Percentiles rank a stretch among this genome's conserved stretches.
Conservation (phyloP, 2,329 filamentous ascomycete genomes). For the Penicillium sp. region DNA sequence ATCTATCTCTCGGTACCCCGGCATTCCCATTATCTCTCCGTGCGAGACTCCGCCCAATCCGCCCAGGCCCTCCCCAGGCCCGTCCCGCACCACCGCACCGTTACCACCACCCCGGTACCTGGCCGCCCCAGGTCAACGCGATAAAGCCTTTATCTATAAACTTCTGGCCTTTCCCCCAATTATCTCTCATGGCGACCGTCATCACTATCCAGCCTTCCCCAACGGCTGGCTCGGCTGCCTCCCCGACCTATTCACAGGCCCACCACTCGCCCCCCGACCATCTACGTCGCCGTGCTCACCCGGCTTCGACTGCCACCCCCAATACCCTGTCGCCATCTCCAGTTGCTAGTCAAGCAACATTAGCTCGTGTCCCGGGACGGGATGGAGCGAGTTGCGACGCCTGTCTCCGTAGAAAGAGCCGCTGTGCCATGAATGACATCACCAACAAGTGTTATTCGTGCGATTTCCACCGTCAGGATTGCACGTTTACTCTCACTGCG, state of each 20-base stretch:
- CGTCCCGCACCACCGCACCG: neutral
- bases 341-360: conserved; percentile 26
- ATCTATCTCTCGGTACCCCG: conserved; percentile 17
- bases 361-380: conserved; percentile 37
- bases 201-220: conserved; percentile 47
- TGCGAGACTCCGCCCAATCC: neutral
- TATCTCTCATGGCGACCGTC: conserved; percentile 42
- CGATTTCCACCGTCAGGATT: conserved; percentile 50
- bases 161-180: neutral
- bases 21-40: conserved; percentile 2
- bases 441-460: conserved; percentile 51
- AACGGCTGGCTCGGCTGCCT: conserved; percentile 32
- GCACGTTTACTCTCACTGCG: conserved; percentile 44
- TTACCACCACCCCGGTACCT: neutral
- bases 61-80: neutral
- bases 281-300: conserved; percentile 31
- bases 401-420: conserved; percentile 48
- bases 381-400: conserved; percentile 49
- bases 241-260: conserved; percentile 32
- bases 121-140: neutral
- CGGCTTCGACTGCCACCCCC: conserved; percentile 28
- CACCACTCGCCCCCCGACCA: conserved; percentile 30
- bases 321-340: conserved; percentile 31
- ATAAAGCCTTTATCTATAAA: conserved; percentile 1
- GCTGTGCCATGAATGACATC: conserved; percentile 50